Percentiles rank a stretch among this genome's conserved stretches.
Evolutionary conservation across 179 eudicot species (phyloP).

Genomic region (Sideroxylon spinosum): DNA sequence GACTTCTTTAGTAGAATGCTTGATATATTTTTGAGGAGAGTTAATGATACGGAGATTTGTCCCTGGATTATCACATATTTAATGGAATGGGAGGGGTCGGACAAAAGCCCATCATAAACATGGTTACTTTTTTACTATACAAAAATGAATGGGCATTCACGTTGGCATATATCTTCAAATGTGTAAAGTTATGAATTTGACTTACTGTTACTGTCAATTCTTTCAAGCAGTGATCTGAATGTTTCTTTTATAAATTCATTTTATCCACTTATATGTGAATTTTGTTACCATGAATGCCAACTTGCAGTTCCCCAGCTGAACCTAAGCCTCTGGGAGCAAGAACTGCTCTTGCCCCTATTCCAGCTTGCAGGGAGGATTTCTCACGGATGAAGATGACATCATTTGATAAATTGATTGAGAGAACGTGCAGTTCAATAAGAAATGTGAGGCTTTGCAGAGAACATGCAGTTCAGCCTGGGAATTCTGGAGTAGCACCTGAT

Average conservation of each 20-base stretch:
- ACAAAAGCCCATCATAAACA: background rate
- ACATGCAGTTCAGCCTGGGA: constrained; percentile 65
- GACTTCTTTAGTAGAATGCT: background rate
- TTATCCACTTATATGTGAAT: background rate
- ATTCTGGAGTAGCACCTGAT: constrained; percentile 93
- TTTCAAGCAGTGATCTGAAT: background rate
- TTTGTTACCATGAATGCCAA: constrained; percentile 13
- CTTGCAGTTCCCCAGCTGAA: constrained; percentile 41
- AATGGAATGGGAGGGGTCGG: background rate
- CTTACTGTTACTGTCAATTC: background rate
- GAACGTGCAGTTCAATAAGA: constrained; percentile 74
- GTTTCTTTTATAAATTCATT: background rate
- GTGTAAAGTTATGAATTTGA: background rate
- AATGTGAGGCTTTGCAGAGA: constrained; percentile 78
- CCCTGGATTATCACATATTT: background rate
- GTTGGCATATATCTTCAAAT: background rate
- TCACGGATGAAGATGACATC: constrained; percentile 77
- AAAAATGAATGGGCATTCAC: background rate
- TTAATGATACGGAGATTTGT: background rate
- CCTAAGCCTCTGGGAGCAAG: constrained; percentile 35
- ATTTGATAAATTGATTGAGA: constrained; percentile 79
- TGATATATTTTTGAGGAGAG: background rate
- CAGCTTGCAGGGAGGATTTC: constrained; percentile 90
- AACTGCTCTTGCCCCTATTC: constrained; percentile 64
- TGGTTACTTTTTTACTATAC: background rate